These are phyloP conservation scores for Schizopora paradoxa DNA, from an alignment of 1,284 basidiomycete genomes.

Conservation along the genomic window DNA sequence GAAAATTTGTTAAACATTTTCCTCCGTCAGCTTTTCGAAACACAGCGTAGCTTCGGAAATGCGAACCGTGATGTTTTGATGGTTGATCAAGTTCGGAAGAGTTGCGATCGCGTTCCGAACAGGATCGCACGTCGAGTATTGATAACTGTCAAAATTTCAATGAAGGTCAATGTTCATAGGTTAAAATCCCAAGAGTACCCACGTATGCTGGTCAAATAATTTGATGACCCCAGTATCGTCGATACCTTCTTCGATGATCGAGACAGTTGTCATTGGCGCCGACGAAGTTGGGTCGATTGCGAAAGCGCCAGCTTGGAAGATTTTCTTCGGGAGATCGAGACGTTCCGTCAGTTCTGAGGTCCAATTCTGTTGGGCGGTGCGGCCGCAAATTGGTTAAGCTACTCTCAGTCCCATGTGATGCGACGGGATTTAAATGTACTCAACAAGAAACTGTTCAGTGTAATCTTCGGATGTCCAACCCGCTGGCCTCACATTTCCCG, in stretches of 20 bases:
- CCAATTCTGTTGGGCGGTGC: slow-evolving; percentile 32
- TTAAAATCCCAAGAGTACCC: slow-evolving; percentile 11
- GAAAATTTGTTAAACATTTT: too few species aligned
- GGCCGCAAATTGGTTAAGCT: neutral
- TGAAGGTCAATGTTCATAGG: neutral
- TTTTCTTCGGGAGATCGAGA: slow-evolving; percentile 26
- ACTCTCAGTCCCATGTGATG: neutral
- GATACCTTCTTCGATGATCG: slow-evolving; percentile 29
- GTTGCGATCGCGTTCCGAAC: slow-evolving; percentile 31
- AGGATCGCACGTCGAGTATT: slow-evolving; percentile 35
- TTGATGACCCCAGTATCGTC: slow-evolving; percentile 28
- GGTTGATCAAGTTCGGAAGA: slow-evolving; percentile 30
- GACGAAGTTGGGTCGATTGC: slow-evolving; percentile 28
- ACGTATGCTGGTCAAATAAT: slow-evolving; percentile 32
- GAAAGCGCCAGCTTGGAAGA: slow-evolving; percentile 31
- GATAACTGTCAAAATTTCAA: slow-evolving; percentile 28
- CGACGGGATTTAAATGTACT: slow-evolving; percentile 5
- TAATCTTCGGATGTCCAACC: slow-evolving; percentile 30
- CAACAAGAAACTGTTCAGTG: slow-evolving; percentile 28
- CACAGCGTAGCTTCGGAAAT: neutral
- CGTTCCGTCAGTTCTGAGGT: slow-evolving; percentile 26
- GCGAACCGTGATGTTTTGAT: slow-evolving; percentile 31
- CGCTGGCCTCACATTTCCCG: slow-evolving; percentile 24
- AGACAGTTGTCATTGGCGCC: slow-evolving; percentile 30
- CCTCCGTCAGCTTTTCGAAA: neutral